Evolutionary conservation across 2,329 filamentous ascomycete species (phyloP).

Genomic region (Blastomyces emzantsi): DNA sequence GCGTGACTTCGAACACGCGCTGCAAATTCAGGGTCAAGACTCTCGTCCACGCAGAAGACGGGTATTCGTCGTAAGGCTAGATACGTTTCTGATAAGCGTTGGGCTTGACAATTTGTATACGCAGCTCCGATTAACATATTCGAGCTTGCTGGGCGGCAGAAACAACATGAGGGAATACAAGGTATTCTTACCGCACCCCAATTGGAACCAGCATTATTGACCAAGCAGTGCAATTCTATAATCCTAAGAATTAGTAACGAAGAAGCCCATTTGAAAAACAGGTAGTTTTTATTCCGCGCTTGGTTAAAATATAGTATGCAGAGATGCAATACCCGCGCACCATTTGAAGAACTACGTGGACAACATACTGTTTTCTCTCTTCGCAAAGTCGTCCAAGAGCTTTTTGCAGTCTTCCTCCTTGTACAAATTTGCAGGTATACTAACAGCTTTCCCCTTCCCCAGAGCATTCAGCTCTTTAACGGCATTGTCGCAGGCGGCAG

Average conservation of each 20-base stretch:
- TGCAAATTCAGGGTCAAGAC: slow-evolving; percentile 48
- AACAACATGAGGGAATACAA: neutral
- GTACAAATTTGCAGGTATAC: slow-evolving; percentile 45
- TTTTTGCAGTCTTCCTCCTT: slow-evolving; percentile 44
- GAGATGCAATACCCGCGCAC: neutral
- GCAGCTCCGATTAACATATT: neutral
- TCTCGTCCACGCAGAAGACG: slow-evolving; percentile 50
- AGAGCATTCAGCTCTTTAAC: slow-evolving; percentile 41
- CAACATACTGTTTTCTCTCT: slow-evolving; percentile 49
- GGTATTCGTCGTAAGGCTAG: slow-evolving; percentile 48
- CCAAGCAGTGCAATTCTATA: slow-evolving; percentile 40
- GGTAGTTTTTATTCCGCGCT: slow-evolving; percentile 21
- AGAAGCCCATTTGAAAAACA: neutral
- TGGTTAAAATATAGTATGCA: neutral
- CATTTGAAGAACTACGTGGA: neutral
- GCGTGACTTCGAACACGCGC: slow-evolving; percentile 42
- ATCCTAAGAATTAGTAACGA: slow-evolving; percentile 23
- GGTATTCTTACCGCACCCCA: slow-evolving; percentile 37
- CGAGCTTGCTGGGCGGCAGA: neutral
- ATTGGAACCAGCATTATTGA: slow-evolving; percentile 47
- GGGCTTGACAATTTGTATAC: neutral
- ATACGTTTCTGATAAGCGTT: neutral
- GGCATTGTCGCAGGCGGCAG: slow-evolving; percentile 41
- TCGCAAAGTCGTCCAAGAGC: slow-evolving; percentile 41
- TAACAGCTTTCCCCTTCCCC: slow-evolving; percentile 44